phyloP scores from a whole-genome alignment of 108 stramenopile species.

The Cyclotella baltica region DNA sequence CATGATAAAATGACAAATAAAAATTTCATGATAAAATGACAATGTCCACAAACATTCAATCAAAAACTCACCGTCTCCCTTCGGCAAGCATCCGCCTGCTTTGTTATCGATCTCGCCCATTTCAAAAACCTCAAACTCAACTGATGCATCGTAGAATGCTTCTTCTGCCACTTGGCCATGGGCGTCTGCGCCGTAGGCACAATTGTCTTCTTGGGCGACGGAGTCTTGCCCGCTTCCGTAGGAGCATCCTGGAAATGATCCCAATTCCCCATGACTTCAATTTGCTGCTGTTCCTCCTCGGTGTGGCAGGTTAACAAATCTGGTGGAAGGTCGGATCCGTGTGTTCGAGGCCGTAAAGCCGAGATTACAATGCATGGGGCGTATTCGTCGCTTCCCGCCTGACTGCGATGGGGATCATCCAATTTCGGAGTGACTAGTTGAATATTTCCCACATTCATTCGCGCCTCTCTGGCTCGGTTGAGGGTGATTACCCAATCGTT shows the following conservation, averaged over 20 bases:
- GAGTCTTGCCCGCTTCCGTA: not conserved
- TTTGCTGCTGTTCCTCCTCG: conserved; percentile 43
- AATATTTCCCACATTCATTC: conserved; percentile 81
- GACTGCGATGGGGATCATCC: conserved; percentile 36
- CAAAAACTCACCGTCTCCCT: conserved; percentile 22
- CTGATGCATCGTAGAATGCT: conserved; percentile 47
- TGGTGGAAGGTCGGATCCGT: conserved; percentile 31
- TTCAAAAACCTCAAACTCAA: conserved; percentile 48
- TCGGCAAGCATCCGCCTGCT: conserved; percentile 41
- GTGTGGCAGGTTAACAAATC: conserved; percentile 40
- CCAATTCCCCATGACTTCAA: conserved; percentile 44
- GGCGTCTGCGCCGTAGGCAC: conserved; percentile 2
- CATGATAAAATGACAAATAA: too few species aligned
- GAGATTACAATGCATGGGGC: conserved; percentile 54
- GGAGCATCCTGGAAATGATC: conserved; percentile 22
- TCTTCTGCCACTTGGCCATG: conserved; percentile 60
- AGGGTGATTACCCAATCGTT: conserved; percentile 91
- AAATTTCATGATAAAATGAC: not conserved
- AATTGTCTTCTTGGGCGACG: not conserved
- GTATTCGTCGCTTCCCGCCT: conserved; percentile 44
- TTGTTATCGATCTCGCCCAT: conserved; percentile 54
- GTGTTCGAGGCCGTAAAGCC: conserved; percentile 44
- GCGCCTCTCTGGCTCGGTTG: conserved; percentile 83
- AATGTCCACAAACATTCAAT: not conserved
- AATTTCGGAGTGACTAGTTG: conserved; percentile 59